Evolutionary conservation across 1,284 basidiomycete genomes (phyloP), one percentile per base, ranked within the genome.

Genomic region (Melampsora medusae): DNA sequence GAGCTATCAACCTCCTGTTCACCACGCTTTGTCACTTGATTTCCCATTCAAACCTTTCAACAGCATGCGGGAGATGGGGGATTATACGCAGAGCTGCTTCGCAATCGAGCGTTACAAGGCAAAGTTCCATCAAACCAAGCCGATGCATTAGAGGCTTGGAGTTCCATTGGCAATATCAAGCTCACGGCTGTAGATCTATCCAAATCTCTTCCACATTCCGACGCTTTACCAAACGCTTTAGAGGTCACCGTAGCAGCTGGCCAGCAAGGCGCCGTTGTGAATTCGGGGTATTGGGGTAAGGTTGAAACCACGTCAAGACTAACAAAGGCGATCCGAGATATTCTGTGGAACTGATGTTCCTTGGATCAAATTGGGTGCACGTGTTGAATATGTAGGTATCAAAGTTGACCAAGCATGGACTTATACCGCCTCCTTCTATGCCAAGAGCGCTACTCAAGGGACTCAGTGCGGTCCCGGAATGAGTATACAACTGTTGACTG

Each of bases 231-330:
- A 14, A 56, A 56, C 28, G 53, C 53, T 56, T 56, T 56, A 28
- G 53, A 56, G 53, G 53, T 56, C 14, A 56, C 53, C n/a, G 28
- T 56, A 6, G n/a, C 53, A 12, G 53, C 53, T 22, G 53, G 53
- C 19, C n/a, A 56, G 53, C 4, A n/a, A 56, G 53, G 53, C 28
- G 5, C 53, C n/a, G 53, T 56, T 12, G 7, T 56, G 28, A 56
- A 56, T 56, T 56, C 53, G 28, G 53, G 53, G n/a, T 56, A 56
- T 28, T 56, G 53, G 53, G 53, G 53, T 56, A 56, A 56, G 5
- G 3, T 56, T 56, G 7, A 22, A 22, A n/a, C 19, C 22, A n/a
- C 50, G 17, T 53, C 50, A 53, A 19, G 14, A 53, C 50, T 53
- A 19, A 16, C 17, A 14, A 19, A 25, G 17, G 22, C 19, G 19